Evolutionary conservation across 257 asterid genomes (phyloP), one percentile per base, ranked within the genome.

Genomic region (Echites panduratus): DNA sequence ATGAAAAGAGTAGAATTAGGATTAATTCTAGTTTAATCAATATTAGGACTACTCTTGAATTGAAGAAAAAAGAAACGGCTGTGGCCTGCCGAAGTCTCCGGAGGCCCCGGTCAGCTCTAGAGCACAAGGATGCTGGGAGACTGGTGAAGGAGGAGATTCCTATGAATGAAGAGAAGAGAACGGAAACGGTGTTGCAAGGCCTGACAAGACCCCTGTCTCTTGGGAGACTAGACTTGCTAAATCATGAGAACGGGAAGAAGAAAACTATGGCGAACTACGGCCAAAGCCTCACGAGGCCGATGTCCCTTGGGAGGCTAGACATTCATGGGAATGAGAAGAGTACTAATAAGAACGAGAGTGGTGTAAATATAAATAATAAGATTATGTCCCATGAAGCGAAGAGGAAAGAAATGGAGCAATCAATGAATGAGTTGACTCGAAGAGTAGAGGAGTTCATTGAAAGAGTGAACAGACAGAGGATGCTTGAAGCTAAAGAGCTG

Each of bases 361-460:
- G 47, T 47, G 5, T 26, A 50, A 24, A 4, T 29, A 1, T 26
- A 50, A 24, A 4, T 29, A 1, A 27, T 2, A 24, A 27, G 24
- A 62, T 14, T 0, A 53, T 10, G 69, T 13, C 13, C 16, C 27
- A 20, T 0, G 29, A 68, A 27, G 64, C 54, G 41, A 41, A 29
- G 54, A 17, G 47, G 43, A 67, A 29, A 56, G 66, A 40, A 41
- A 29, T 58, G n/a, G 62, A 45, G 11, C 27, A 38, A 38, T 64
- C 69, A 38, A 64, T 35, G 72, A 73, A 70, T 32, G 78, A 80
- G 16, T 73, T 80, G 19, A 77, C 73, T 52, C 56, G 53, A 57
- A 77, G 79, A 27, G 84, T 71, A 32, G 84, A 80, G 29, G 78
- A 70, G 22, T 73, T 76, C 4, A 80, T 80, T 44, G 84, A 76